Evolutionary conservation across 2,329 filamentous ascomycete genomes (phyloP), one percentile per base, ranked within the genome.

Genomic region (Exophiala spinifera): DNA sequence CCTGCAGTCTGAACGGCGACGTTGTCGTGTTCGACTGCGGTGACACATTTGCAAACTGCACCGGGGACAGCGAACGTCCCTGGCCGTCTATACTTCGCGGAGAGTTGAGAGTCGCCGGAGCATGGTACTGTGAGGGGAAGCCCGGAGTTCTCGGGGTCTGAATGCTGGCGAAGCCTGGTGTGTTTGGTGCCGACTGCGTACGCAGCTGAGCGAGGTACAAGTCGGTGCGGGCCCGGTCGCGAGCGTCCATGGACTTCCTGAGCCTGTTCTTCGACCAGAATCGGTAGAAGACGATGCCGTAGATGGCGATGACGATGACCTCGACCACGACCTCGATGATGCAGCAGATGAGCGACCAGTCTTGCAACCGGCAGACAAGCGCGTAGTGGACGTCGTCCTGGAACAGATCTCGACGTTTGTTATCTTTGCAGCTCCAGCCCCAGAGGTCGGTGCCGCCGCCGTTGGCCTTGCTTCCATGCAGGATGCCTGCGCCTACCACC

Each of bases 391-490:
- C 82, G 65, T 94, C 85, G 53, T 91, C 78, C 58, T 83, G 69
- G 70, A 92, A 97, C 49, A 96, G 76, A 47, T 90, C 74, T 51
- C 85, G 77, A 57, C 92, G 85, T 61, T 86, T 84, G 71, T 96
- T 97, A 66, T 95, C 82, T 53, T 91, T 87, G 72, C 94, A 99
- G n/a, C 90, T 84, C 94, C 94, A 99, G 56, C 92, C 91, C 94
- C 94, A 99, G 72, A 99, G 83, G 72, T 99, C 94, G 72, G 96
- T 84, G 67, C 88, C 88, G 61, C 83, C 76, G 67, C 83, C 83
- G 67, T 81, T 88, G 65, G 84, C 81, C 69, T 86, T 88, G 53
- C 84, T 84, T 65, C 87, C 82, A 69, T 97, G 91, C 65, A 96
- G 82, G 53, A 96, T 75, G 55, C 86, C 89, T 36, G 91, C 91